Evolutionary conservation across 2,329 filamentous ascomycete genomes (phyloP), one percentile per base, ranked within the genome.

Genomic region (Arthrocladium fulminans): DNA sequence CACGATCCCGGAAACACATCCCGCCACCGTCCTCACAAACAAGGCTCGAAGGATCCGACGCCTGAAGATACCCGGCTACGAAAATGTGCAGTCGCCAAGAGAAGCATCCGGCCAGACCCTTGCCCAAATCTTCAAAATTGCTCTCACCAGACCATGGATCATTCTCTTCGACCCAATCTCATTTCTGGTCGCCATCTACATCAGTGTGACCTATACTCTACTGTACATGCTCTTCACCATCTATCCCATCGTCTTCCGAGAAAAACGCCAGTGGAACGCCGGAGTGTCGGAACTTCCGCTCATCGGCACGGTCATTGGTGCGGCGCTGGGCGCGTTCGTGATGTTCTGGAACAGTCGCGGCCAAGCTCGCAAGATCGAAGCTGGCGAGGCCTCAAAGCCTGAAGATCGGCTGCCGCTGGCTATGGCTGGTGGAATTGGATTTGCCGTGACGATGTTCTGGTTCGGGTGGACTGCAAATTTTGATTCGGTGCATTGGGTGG

Each of bases 211-310:
- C 4, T 77, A 76, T 48, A 67, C 72, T 13, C 67, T 74, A 6
- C 64, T 76, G 24, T 77, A 75, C 60, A 79, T 80, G 75, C 67
- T 80, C 9, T 79, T 80, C 60, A 72, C 66, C 19, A 77, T 77
- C 48, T 79, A 79, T 47, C 73, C 73, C 0, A 73, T 75, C 20
- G 67, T 76, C 1, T 76, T 69, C 46, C 62, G 73, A 54, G 54
- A 61, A 10, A 61, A 64, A 48, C 71, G 73, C 22, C 65, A 67
- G 15, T 73, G 74, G 58, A 71, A 67, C 24, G 64, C 71, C 22
- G 72, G 71, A 4, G 63, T 73, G 39, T 67, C 71, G 4, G 65
- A 68, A 10, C 64, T 77, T 15, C 66, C 73, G 1, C 75, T 74
- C 54, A 58, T 78, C 3, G 75, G 75, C 2, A 72, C 71, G 2